phyloP scores from a whole-genome alignment of 2,329 filamentous ascomycete species.

The Epichloe baconii region DNA sequence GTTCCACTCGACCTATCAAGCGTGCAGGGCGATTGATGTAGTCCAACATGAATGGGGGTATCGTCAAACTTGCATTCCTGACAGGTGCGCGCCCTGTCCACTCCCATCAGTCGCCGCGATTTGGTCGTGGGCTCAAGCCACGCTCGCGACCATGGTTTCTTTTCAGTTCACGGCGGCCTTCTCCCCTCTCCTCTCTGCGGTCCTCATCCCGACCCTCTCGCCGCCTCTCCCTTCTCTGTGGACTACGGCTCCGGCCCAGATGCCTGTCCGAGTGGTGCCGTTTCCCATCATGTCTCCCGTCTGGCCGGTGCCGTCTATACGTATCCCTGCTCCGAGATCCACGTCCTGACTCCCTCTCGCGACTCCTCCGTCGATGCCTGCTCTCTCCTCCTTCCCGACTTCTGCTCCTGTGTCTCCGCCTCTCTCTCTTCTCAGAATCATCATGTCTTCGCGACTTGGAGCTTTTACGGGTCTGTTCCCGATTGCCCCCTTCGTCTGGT shows the following conservation, averaged over 20 bases:
- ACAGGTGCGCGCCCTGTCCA: background rate
- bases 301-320: background rate
- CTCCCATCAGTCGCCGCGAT: background rate
- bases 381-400: constrained; percentile 17
- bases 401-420: constrained; percentile 22
- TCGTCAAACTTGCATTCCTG: background rate
- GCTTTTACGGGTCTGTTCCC: constrained; percentile 13
- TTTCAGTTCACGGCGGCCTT: constrained; percentile 9
- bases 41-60: background rate
- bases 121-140: constrained; percentile 2
- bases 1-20: too few relatives aligned
- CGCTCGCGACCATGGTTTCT: constrained; percentile 10
- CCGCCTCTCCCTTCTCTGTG: constrained; percentile 9
- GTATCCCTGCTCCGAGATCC: constrained; percentile 10
- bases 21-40: too few relatives aligned
- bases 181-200: constrained; percentile 7
- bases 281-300: constrained; percentile 4
- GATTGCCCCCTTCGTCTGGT: constrained; percentile 13
- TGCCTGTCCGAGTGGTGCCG: constrained; percentile 2
- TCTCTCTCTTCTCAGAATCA: constrained; percentile 18
- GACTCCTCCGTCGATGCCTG: constrained; percentile 16
- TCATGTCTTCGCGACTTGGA: constrained; percentile 20
- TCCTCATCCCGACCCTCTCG: constrained; percentile 8
- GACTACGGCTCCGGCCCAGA: constrained; percentile 4
- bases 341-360: constrained; percentile 6